Base-by-base conservation (phyloP, 202 grass and related monocot genomes). In the Saccharum hybrid region DNA sequence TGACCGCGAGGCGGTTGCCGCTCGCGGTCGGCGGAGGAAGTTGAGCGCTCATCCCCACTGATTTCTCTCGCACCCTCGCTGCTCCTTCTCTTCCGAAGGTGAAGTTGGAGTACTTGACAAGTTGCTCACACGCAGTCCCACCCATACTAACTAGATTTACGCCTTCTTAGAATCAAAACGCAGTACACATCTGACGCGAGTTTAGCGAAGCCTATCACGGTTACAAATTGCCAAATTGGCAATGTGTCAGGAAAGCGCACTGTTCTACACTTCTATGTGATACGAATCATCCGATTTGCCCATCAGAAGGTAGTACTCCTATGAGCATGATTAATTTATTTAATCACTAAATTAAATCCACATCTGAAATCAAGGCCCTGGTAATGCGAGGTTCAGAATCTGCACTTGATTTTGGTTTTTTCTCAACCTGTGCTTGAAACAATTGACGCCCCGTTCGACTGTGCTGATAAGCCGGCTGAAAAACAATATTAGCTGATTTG, bases 1-100 rank as follows among this genome's bases (percentile, higher is more conserved):
- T 70, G 64, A 90, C 85, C 37, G 64, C 76, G 2, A 94, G 42
- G 42, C 93, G 82, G 49, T 46, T 4, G 57, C 83, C 46, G 73
- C 39, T 84, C 63, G 46, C 63, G 8, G 71, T 37, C 71, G 74
- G 16, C 72, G 37, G 37, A 83, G 75, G 68, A 45, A 2, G 46
- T 63, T 52, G 72, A 8, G 38, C 40, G 19, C 66, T 39, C 67
- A 79, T 85, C 75, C 40, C 46, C 19, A 9, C 37, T 4, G 49
- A 42, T 21, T 49, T 36, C 18, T 28, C 19, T 45, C 12, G 2
- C 34, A 6, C 45, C 42, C 33, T 66, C 8, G 31, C 31, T 40
- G n/a, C 62, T 36, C 41, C 68, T 45, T 1, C 41, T 16, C 21
- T 23, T 46, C 41, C 11, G 42, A 26, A 6, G 23, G 8, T 10